phyloP scores from a whole-genome alignment of 495 filamentous ascomycete species.

The Podospora comata region DNA sequence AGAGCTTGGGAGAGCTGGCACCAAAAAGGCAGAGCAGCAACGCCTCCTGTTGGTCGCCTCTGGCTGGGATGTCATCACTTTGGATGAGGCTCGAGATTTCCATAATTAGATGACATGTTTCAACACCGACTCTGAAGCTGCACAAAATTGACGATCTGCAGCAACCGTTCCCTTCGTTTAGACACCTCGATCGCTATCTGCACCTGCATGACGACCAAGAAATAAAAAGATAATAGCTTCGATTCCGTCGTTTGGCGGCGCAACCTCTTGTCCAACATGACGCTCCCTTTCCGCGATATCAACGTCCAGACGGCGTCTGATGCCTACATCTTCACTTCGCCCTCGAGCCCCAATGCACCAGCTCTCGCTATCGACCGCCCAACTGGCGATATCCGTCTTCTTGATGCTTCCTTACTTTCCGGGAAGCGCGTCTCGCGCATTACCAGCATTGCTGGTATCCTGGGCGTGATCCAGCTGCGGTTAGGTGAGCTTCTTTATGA shows the following conservation, averaged over 20 bases:
- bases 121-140: background rate
- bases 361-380: constrained; percentile 86
- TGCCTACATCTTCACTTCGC: constrained; percentile 94
- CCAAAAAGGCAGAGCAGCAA: too few relatives aligned
- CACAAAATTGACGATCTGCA: background rate
- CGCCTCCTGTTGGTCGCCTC: background rate
- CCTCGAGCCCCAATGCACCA: constrained; percentile 83
- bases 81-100: background rate
- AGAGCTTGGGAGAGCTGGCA: background rate
- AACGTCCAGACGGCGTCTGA: constrained; percentile 88
- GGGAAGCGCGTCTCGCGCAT: constrained; percentile 73
- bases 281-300: constrained; percentile 89
- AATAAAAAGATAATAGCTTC: constrained; percentile 1
- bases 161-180: background rate
- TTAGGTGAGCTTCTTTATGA: background rate
- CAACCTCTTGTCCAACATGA: constrained; percentile 35
- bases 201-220: background rate
- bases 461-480: constrained; percentile 85
- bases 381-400: constrained; percentile 84
- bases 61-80: background rate
- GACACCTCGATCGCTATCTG: background rate
- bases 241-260: constrained; percentile 3
- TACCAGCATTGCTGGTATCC: constrained; percentile 83
- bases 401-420: constrained; percentile 68
- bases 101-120: background rate